Evolutionary conservation across 2,329 filamentous ascomycete species (phyloP).

Genomic region (Aspergillus ruber): DNA sequence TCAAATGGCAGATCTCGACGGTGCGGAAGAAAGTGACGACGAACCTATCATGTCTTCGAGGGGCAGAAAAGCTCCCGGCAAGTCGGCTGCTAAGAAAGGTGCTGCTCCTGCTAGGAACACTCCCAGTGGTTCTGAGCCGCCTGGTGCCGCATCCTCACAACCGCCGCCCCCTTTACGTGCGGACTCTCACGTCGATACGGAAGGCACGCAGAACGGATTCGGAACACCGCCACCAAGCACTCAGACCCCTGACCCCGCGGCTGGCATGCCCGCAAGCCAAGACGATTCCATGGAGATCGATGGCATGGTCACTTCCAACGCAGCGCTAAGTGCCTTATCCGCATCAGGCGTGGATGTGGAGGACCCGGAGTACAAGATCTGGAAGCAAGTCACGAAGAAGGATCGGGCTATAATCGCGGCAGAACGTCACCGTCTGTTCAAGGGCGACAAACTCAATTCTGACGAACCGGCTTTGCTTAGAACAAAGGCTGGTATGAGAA

Average conservation of each 20-base stretch:
- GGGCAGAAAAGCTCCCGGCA: conserved; percentile 76
- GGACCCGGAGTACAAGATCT: conserved; percentile 86
- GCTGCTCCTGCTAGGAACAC: conserved; percentile 62
- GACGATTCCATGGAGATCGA: conserved; percentile 84
- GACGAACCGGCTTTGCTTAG: conserved; percentile 84
- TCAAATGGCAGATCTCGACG: conserved; percentile 75
- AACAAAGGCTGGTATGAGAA: conserved; percentile 80
- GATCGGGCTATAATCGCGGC: conserved; percentile 81
- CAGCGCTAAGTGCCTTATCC: conserved; percentile 59
- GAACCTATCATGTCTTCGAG: conserved; percentile 97
- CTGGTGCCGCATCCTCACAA: conserved; percentile 47
- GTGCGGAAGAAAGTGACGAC: conserved; percentile 86
- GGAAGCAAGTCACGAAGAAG: conserved; percentile 98
- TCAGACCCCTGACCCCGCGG: conserved; percentile 67
- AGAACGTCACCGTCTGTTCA: conserved; percentile 79
- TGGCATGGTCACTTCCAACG: conserved; percentile 58
- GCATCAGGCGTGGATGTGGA: conserved; percentile 76
- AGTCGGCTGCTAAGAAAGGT: conserved; percentile 65
- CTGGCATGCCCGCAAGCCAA: conserved; percentile 59
- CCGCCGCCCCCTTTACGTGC: conserved; percentile 45
- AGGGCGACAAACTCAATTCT: conserved; percentile 71
- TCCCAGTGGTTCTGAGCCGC: conserved; percentile 71
- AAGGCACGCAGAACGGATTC: conserved; percentile 76
- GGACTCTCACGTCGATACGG: conserved; percentile 68
- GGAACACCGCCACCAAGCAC: conserved; percentile 74